These are phyloP conservation scores for Pochonia chlamydosporia DNA, from an alignment of 2,329 filamentous ascomycete species.

Conservation along the genomic window DNA sequence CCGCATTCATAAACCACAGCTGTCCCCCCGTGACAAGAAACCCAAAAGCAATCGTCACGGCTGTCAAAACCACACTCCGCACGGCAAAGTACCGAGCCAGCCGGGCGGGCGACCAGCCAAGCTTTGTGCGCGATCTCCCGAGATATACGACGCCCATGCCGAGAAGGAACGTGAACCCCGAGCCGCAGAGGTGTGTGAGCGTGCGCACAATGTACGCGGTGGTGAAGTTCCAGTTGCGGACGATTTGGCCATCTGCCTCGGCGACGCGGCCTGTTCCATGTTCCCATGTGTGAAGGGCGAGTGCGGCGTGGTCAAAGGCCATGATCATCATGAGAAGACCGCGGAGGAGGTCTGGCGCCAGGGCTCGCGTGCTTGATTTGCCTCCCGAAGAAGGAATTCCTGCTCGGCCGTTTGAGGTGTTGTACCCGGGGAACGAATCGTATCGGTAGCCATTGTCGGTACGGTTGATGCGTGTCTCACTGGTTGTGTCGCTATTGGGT, in stretches of 20 bases:
- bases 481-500: background rate
- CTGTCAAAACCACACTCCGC: conserved; percentile 29
- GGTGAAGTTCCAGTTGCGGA: conserved; percentile 31
- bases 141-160: conserved; percentile 41
- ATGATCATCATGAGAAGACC: conserved; percentile 39
- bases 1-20: conserved; percentile 36
- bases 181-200: conserved; percentile 38
- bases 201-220: conserved; percentile 33
- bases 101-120: conserved; percentile 30
- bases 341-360: conserved; percentile 38
- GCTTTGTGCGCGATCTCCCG: conserved; percentile 30
- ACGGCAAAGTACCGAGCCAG: conserved; percentile 33
- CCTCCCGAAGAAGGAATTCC: background rate
- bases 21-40: conserved; percentile 24
- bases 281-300: conserved; percentile 33
- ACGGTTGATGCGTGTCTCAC: background rate
- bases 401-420: background rate
- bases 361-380: conserved; percentile 20
- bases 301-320: conserved; percentile 37
- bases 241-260: conserved; percentile 29
- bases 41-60: conserved; percentile 26
- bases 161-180: conserved; percentile 40
- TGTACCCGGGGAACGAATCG: conserved; percentile 11
- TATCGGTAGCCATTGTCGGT: conserved; percentile 12
- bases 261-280: conserved; percentile 31